Base-by-base conservation (phyloP, 2,329 filamentous ascomycete genomes). In the Fusarium subtropicale region DNA sequence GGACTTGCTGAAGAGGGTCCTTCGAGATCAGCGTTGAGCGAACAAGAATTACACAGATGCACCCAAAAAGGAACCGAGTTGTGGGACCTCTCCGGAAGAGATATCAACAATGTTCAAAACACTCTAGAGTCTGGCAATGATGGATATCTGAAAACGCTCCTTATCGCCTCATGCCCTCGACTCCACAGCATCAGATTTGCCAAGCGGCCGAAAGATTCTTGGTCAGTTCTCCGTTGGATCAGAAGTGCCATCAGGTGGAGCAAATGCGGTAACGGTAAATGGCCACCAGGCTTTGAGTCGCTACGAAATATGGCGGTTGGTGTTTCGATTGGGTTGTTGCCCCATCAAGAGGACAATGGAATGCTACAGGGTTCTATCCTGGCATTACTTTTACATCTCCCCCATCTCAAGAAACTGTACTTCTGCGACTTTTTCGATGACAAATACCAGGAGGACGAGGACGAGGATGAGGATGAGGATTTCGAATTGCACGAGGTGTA, bases 211-310 rank as follows among this genome's bases (percentile, higher is more conserved):
- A 0, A 7, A 0, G 48, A 72, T 16, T 1, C 10, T 4, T 61
- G 56, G 2, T 41, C 5, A 0, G 51, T 46, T 18, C 56, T 72
- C 3, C 1, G 24, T 1, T 69, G 64, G 48, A 56, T 72, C 3
- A 16, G 7, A n/a, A 28, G 50, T 2, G 57, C 57, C 2, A 52
- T 68, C 7, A 8, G 3, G 12, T 41, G 66, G 42, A 64, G 54
- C 26, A 51, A 16, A 15, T 2, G 20, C 5, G 2, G 24, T 7
- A 44, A 26, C 2, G 24, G n/a, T 1, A 31, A 22, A 16, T 69
- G 66, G 56, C 59, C 69, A 0, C 69, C 66, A 3, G 69, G 69
- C 6, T 72, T 72, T 12, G 11, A 52, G 5, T 71, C 69, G 4
- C 2, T 72, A 3, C 31, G 44, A 16, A n/a, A 52, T 2, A 20